These are phyloP conservation scores for Seminavis robusta DNA, from an alignment of 108 stramenopile genomes.

Conservation along the genomic window DNA sequence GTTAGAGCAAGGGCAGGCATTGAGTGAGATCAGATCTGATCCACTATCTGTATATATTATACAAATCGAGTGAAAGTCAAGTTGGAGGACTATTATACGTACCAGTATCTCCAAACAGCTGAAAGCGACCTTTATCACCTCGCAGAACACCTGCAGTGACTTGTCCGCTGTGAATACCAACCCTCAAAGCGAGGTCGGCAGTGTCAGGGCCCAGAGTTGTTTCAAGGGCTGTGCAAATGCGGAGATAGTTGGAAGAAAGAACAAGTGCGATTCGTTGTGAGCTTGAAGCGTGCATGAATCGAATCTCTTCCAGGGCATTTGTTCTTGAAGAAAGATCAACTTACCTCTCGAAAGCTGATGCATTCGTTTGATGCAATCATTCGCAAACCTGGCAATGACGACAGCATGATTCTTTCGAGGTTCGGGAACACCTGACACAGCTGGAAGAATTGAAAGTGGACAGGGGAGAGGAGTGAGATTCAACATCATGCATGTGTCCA, in stretches of 20 bases:
- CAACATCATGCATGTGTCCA: too few relatives aligned
- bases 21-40: too few relatives aligned
- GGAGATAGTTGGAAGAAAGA: too few relatives aligned
- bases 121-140: constrained; percentile 14
- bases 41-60: too few relatives aligned
- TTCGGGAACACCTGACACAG: constrained; percentile 8
- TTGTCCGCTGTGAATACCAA: constrained; percentile 19
- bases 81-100: background rate
- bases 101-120: background rate
- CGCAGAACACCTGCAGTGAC: constrained; percentile 21
- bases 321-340: too few relatives aligned
- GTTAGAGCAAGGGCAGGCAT: background rate
- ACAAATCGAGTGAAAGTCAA: background rate
- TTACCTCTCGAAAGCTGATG: constrained; percentile 10
- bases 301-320: too few relatives aligned
- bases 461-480: too few relatives aligned
- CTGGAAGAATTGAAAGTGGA: too few relatives aligned
- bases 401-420: constrained; percentile 13
- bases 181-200: constrained; percentile 5
- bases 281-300: too few relatives aligned
- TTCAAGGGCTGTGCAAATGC: constrained; percentile 10
- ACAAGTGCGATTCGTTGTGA: too few relatives aligned
- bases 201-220: constrained; percentile 18
- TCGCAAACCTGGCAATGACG: constrained; percentile 25
- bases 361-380: constrained; percentile 14